Base-by-base conservation (phyloP, 2,329 filamentous ascomycete genomes). In the Triangularia verruculosa region DNA sequence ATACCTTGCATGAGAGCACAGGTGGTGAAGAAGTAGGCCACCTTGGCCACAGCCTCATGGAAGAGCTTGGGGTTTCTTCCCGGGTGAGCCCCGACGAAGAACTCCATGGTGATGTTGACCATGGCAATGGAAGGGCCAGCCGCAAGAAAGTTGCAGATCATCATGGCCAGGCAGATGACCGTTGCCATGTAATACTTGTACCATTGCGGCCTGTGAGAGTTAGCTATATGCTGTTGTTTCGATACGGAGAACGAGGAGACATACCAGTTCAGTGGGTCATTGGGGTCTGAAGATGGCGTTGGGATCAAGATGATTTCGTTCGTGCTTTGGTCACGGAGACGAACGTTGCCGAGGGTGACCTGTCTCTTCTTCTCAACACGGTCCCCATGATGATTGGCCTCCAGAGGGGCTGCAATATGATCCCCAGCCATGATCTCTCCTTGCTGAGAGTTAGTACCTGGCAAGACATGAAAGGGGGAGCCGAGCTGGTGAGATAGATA, bases 71-170 rank as follows among this genome's bases (percentile, higher is more conserved):
- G 64, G 47, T 73, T 71, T 53, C 64, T 63, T 13, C 69, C 65
- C 6, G 74, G 68, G 3, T 71, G 66, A 13, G 74, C 68, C 2
- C 73, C 68, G 2, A 79, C 80, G 64, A 80, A 82, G 72, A 83
- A 83, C 64, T 78, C 76, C 7, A 77, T 66, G 3, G 82, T 78
- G 4, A 79, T 82, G 2, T 76, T 68, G 11, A 81, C 72, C 47
- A 86, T 80, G 61, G 81, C 82, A 28, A 85, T 79, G 2, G 79
- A 78, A 2, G 83, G 83, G 0, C 80, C 83, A n/a, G 82, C 83
- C 0, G 83, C 82, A 4, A 86, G 73, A 66, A 85, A 85, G 71
- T 85, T 86, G 73, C 78, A 83, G 72, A 85, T 78, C 65, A 83
- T 76, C 75, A 86, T 84, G 59, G 83, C 82, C 3, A 80, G 65